phyloP scores from a whole-genome alignment of 306 rosid genomes.

The Pyrus bretschneideri region DNA sequence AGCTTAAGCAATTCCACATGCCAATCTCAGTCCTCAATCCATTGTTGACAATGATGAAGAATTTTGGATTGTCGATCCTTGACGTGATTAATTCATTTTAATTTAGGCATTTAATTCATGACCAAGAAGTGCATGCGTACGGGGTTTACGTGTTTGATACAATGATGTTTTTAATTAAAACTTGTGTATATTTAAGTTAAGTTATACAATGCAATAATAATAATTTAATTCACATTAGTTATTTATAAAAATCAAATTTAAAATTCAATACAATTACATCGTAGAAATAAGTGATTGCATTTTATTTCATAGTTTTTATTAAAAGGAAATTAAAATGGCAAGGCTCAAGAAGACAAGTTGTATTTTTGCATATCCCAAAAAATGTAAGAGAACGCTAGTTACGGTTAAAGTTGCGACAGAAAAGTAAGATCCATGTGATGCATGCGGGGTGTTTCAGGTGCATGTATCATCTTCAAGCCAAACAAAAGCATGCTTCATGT shows the following conservation, averaged over 20 bases:
- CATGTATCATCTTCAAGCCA: not conserved
- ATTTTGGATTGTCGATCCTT: not conserved
- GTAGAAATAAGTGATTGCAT: too few species aligned
- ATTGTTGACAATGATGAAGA: not conserved
- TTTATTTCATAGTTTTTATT: not conserved
- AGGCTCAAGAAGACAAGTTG: not conserved
- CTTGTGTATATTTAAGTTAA: not conserved
- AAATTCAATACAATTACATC: not conserved
- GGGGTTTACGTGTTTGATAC: not conserved
- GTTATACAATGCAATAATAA: too few species aligned
- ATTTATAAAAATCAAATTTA: too few species aligned
- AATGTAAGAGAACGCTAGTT: not conserved
- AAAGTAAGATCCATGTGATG: not conserved
- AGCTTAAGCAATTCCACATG: constrained; percentile 8
- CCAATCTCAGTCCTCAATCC: not conserved
- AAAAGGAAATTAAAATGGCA: not conserved
- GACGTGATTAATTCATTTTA: not conserved
- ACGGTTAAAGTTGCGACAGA: not conserved
- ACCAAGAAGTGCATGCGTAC: not conserved
- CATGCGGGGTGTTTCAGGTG: not conserved
- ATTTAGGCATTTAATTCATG: not conserved
- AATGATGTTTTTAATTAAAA: too few species aligned
- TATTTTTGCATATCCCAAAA: not conserved
- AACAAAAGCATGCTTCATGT: not conserved
- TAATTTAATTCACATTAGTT: too few species aligned